These are phyloP conservation scores for Sisymbrium irio DNA, from an alignment of 345 rosid species.

Conservation along the genomic window DNA sequence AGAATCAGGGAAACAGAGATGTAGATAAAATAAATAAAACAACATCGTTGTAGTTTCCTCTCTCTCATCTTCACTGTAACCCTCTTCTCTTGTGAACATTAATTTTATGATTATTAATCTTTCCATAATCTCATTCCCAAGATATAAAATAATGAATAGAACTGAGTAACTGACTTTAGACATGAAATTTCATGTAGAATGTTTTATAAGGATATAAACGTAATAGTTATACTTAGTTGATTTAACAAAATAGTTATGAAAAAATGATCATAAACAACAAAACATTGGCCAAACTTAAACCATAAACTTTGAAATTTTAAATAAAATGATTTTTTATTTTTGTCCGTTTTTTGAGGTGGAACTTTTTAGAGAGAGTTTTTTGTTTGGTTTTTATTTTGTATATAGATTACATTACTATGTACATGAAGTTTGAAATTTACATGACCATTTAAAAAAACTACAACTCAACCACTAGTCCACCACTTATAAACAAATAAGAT, in stretches of 20 bases:
- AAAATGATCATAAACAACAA: too few relatives aligned
- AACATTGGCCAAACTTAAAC: too few relatives aligned
- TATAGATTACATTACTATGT: background rate
- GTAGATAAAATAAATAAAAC: background rate
- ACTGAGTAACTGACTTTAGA: background rate
- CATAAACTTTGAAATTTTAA: too few relatives aligned
- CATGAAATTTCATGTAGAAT: background rate
- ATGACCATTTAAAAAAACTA: background rate
- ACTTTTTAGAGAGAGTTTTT: background rate
- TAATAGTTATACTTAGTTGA: background rate
- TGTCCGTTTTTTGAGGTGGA: background rate
- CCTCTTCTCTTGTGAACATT: conserved; percentile 38
- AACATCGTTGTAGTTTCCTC: conserved; percentile 39
- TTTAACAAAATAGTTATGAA: background rate
- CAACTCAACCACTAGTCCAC: background rate
- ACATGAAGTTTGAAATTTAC: background rate
- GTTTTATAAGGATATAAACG: background rate
- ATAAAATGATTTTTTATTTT: too few relatives aligned
- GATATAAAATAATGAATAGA: background rate
- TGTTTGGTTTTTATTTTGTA: background rate
- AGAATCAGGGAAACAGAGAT: background rate
- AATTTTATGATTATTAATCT: background rate
- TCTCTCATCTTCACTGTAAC: conserved; percentile 47
- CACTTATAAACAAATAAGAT: background rate
- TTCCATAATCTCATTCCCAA: background rate